Base-by-base conservation (phyloP, 2,329 filamentous ascomycete genomes). In the Neopestalotiopsis clavispora region DNA sequence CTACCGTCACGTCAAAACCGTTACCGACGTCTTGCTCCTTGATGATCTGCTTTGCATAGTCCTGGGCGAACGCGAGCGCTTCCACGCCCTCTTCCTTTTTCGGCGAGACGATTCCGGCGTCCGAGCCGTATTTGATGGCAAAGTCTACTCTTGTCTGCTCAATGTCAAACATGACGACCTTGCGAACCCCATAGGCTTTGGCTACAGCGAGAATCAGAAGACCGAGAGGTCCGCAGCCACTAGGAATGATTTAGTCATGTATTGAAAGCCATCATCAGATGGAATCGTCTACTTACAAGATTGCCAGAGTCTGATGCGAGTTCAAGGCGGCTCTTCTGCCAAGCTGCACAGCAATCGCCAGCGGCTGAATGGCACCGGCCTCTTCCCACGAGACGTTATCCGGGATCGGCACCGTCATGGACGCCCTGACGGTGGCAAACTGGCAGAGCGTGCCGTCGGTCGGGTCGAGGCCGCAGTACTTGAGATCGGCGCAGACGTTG, bases 301-400 rank as follows among this genome's bases (percentile, higher is more conserved):
- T 65, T n/a, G 62, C 62, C 10, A 65, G 12, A 56, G 62, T 49
- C 20, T 65, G 62, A 28, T 65, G 62, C 38, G 62, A 45, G 20
- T 65, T 65, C 20, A 65, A 23, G 3, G 20, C 23, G 6, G 62
- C 62, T n/a, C 62, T 9, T 38, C 62, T 30, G 4, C 40, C 62
- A 13, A 65, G 42, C 62, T 65, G 62, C 10, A 65, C 62, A 13
- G 62, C 62, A 52, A 65, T 65, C 13, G 62, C 62, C 14, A 65
- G 23, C 23, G 62, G 62, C 30, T 65, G 62, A 20, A 65, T 65
- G n/a, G 62, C 14, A 4, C 62, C 62, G 42, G 62, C 62, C 42
- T 65, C 62, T 49, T 65, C 62, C 62, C 62, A 65, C n/a, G 62
- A 65, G n/a, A 65, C 62, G 34, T 65, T 65, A 10, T 65, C 62